phyloP scores from a whole-genome alignment of 2,329 filamentous ascomycete genomes.

The Alternaria sp. region DNA sequence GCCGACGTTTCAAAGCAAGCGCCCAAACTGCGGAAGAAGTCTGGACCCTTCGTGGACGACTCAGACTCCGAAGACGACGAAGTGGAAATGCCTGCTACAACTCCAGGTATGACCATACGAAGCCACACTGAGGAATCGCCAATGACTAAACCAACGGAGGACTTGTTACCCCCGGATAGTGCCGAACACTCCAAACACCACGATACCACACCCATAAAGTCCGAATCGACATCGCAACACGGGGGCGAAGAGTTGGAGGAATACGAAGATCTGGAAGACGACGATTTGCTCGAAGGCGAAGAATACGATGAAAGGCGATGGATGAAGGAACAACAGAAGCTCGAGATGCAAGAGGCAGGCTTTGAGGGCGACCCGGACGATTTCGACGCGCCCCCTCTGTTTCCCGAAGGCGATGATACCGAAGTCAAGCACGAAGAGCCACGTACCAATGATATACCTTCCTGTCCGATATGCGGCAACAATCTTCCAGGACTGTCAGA shows the following conservation, averaged over 20 bases:
- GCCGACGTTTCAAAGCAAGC: slow-evolving; percentile 13
- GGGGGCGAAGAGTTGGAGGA: slow-evolving; percentile 58
- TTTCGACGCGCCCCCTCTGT: slow-evolving; percentile 52
- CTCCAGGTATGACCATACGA: slow-evolving; percentile 31
- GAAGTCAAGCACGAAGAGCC: slow-evolving; percentile 3
- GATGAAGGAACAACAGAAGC: slow-evolving; percentile 72
- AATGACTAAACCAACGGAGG: slow-evolving; percentile 32
- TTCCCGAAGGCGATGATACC: slow-evolving; percentile 35
- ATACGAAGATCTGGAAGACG: slow-evolving; percentile 66
- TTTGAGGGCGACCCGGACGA: slow-evolving; percentile 57
- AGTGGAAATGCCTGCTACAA: slow-evolving; percentile 8
- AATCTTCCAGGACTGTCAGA: slow-evolving; percentile 63
- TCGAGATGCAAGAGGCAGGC: slow-evolving; percentile 59
- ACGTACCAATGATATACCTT: slow-evolving; percentile 33
- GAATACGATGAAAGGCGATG: slow-evolving; percentile 63
- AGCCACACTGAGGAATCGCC: slow-evolving; percentile 13
- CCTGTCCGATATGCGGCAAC: slow-evolving; percentile 80
- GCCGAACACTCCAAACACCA: not conserved
- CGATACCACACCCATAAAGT: slow-evolving; percentile 43
- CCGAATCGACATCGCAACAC: slow-evolving; percentile 56
- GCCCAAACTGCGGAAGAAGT: slow-evolving; percentile 42
- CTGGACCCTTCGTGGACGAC: slow-evolving; percentile 73
- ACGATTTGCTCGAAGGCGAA: slow-evolving; percentile 62
- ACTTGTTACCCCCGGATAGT: slow-evolving; percentile 14
- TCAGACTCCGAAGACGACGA: slow-evolving; percentile 65